phyloP scores from a whole-genome alignment of 1,284 basidiomycete species.

The Rhodotorula sp. region DNA sequence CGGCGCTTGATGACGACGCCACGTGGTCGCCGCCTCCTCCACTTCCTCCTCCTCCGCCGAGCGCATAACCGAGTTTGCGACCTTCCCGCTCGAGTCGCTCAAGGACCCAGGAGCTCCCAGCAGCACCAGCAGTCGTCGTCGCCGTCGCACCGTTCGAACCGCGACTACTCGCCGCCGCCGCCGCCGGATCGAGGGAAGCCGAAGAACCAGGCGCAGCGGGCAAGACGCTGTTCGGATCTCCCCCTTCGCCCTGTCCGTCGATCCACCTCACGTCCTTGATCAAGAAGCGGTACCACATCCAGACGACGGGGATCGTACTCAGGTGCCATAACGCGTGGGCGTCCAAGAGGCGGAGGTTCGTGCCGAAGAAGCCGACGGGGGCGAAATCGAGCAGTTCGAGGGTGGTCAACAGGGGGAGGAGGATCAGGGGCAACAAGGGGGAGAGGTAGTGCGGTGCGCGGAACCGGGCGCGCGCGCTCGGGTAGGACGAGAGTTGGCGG shows the following conservation, averaged over 20 bases:
- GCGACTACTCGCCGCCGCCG: no score
- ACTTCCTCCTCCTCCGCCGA: neutral
- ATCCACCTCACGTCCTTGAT: constrained; percentile 60
- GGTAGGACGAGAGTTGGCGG: constrained; percentile 58
- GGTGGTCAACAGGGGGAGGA: constrained; percentile 67
- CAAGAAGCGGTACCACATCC: constrained; percentile 81
- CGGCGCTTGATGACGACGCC: no score
- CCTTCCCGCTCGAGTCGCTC: constrained; percentile 4
- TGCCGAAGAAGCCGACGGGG: constrained; percentile 52
- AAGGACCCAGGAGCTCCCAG: neutral
- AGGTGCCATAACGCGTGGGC: constrained; percentile 95
- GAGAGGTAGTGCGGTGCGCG: constrained; percentile 45
- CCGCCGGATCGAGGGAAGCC: neutral
- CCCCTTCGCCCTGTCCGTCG: constrained; percentile 30
- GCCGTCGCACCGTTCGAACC: no score
- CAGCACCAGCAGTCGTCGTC: no score
- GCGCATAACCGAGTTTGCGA: neutral
- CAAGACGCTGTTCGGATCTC: constrained; percentile 10
- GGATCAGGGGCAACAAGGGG: constrained; percentile 57
- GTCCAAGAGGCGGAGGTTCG: constrained; percentile 65
- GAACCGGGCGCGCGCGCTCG: constrained; percentile 45
- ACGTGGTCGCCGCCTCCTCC: neutral
- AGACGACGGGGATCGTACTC: constrained; percentile 74
- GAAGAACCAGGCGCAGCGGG: neutral
- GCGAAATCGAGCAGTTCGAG: constrained; percentile 94